Base-by-base conservation (phyloP, 208 protist genomes). In the Phytomonas francai region DNA sequence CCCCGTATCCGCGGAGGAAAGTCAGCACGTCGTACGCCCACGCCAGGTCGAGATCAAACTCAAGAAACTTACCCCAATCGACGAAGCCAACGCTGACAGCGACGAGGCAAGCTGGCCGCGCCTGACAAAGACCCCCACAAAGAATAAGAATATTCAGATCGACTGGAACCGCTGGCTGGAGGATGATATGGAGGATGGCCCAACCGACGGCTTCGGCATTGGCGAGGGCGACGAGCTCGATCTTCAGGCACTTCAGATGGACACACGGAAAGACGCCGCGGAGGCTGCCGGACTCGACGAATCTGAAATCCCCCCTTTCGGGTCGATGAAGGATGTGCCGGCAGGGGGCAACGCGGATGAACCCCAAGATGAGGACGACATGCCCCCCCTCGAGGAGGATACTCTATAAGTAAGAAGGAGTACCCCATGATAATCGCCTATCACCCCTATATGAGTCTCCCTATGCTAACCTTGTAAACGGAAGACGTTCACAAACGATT, bases 91-190 rank as follows among this genome's bases (percentile, higher is more conserved):
- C 36, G 6, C 27, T 11, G 74, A 77, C 58, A 82, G 83, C 34
- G 73, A 83, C 25, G 76, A 79, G 42, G 34, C 80, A 56, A 73
- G 70, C 63, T 97, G 91, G 89, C 85, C 87, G 57, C 86, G 91
- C 11, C 78, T 97, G 33, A 89, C 84, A 3, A 71, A 78, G 63
- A 71, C 82, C 25, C 88, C 85, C 69, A 62, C 51, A n/a, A 91
- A 88, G 54, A 73, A 88, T 63, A 49, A 45, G 32, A 76, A 85
- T 68, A 92, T 96, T 70, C 76, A 81, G 39, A 85, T 97, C 22
- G 91, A 97, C 79, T 97, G 91, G 89, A 65, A 75, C 0, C 79
- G 77, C 30, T 97, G 91, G 89, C 81, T 81, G 63, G 88, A 96
- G 65, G 84, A 81, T 28, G 87, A 94, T 29, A 82, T 84, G 22